Evolutionary conservation across 495 filamentous ascomycete species (phyloP).

Genomic region (Neurospora sp.): DNA sequence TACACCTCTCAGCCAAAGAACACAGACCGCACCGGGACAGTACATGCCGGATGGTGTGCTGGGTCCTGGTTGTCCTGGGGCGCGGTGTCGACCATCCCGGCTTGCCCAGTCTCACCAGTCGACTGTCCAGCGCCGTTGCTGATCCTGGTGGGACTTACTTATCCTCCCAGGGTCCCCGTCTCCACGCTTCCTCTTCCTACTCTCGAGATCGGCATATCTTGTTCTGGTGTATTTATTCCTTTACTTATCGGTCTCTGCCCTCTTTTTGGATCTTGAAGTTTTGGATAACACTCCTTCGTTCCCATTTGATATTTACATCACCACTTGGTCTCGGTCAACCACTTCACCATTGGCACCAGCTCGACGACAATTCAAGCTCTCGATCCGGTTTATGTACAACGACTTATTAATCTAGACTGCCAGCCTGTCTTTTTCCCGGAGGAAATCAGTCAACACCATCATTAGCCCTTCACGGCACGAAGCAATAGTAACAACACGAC

Average conservation of each 20-base stretch:
- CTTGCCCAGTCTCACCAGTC: conserved; percentile 10
- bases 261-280: conserved; percentile 37
- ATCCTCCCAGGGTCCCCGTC: conserved; percentile 39
- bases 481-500: conserved; percentile 29
- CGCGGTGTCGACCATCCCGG: conserved; percentile 5
- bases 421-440: conserved; percentile 36
- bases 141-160: conserved; percentile 36
- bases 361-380: conserved; percentile 8
- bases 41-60: conserved; percentile 9
- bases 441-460: conserved; percentile 37
- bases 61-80: conserved; percentile 2
- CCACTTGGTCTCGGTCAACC: conserved; percentile 9
- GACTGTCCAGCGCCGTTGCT: conserved; percentile 26
- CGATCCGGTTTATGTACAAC: conserved; percentile 34
- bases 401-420: conserved; percentile 28
- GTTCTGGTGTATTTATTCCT: conserved; percentile 40
- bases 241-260: conserved; percentile 36
- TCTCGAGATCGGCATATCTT: conserved; percentile 40
- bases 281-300: conserved; percentile 38
- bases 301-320: conserved; percentile 25
- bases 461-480: conserved; percentile 35
- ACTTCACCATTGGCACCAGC: conserved; percentile 1
- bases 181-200: conserved; percentile 28
- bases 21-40: not conserved
- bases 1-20: not conserved